Evolutionary conservation across 2,329 filamentous ascomycete species (phyloP), one percentile per base, ranked within the genome.

Genomic region (Cladosporium oxysporum): DNA sequence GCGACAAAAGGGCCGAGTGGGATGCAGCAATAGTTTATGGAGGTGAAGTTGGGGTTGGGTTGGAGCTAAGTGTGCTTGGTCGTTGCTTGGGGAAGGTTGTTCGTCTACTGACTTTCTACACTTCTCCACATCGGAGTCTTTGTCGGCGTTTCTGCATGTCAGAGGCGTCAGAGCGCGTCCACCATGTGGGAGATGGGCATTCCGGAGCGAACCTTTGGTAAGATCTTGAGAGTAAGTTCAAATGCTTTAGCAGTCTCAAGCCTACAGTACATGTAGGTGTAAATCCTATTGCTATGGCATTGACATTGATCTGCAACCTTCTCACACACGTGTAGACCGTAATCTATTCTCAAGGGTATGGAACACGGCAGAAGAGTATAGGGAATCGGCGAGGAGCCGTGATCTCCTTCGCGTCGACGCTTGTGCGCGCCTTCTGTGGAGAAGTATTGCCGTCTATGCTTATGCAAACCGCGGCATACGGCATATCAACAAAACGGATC

Each of bases 1-100:
- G 61, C 61, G 61, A 63, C 33, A 63, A 63, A 63, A 63, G 61
- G 61, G 16, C 61, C 61, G 61, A 63, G 44, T n/a, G 21, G 5
- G 28, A 23, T 33, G 23, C 29, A 50, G 28, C 29, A 21, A 26
- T 26, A 26, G 23, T n/a, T 5, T 62, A 62, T 57, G 50, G 50
- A 23, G 57, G 35, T 63, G 61, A 63, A 35, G 61, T 63, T 47
- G 61, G 35, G 35, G 61, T 63, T 57, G 50, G 44, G 33, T 63
- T 63, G 47, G 61, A 37, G 61, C 61, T 63, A 57, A 52, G 37
- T 33, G 61, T 31, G 29, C 60, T 62, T 62, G 50, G 60, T 55
- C 23, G 57, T 44, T 59, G 57, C 57, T 47, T 59, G 57, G 35
- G 29, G 29, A 62, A 55, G 52, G 52, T 55, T 55, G 52, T 55